These are phyloP conservation scores for Saccharomycopsis sp. DNA, from an alignment of 805 yeast genomes.

Conservation along the genomic window DNA sequence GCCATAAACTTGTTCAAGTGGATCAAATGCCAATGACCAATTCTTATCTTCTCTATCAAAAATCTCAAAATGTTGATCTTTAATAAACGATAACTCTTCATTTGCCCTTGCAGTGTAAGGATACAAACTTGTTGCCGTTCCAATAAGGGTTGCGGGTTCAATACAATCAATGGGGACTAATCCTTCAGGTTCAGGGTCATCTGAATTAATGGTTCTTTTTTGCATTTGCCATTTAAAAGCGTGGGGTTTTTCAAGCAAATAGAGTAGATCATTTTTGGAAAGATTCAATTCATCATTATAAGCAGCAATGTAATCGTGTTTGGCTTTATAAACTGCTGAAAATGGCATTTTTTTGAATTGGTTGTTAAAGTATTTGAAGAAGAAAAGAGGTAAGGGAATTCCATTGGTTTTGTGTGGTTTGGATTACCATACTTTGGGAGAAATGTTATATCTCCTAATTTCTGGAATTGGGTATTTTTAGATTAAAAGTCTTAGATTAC, in stretches of 20 bases:
- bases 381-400: too few relatives aligned
- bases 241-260: slow-evolving; percentile 72
- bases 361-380: too few relatives aligned
- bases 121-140: slow-evolving; percentile 63
- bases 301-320: slow-evolving; percentile 74
- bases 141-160: slow-evolving; percentile 57
- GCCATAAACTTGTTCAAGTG: too few relatives aligned
- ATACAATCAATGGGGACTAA: slow-evolving; percentile 87
- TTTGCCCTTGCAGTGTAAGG: slow-evolving; percentile 89
- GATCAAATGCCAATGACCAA: slow-evolving; percentile 86
- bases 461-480: too few relatives aligned
- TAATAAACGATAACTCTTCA: slow-evolving; percentile 77
- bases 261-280: slow-evolving; percentile 66
- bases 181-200: slow-evolving; percentile 85
- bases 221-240: slow-evolving; percentile 96
- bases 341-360: too few relatives aligned
- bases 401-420: too few relatives aligned
- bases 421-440: too few relatives aligned
- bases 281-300: slow-evolving; percentile 87
- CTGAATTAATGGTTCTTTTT: slow-evolving; percentile 82
- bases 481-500: too few relatives aligned
- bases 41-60: slow-evolving; percentile 83
- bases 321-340: slow-evolving; percentile 71
- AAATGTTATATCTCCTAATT: too few relatives aligned
- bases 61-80: slow-evolving; percentile 64